Evolutionary conservation across 768 basidiomycete genomes (phyloP).

Genomic region (Stropharia rugosoannulata): DNA sequence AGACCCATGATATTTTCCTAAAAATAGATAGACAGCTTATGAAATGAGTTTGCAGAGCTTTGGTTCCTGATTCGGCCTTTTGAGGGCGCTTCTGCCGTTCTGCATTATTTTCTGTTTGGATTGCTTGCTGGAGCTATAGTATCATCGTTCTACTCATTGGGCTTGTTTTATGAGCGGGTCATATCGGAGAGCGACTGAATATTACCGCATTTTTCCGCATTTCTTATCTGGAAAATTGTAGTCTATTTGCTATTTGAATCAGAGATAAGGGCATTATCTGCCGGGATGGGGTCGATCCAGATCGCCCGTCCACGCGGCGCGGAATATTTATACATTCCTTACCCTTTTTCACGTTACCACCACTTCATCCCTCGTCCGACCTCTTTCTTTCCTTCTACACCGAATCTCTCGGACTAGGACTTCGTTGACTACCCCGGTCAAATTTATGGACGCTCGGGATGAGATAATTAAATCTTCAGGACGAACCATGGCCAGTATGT

Average conservation of each 20-base stretch:
- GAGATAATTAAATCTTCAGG: slow-evolving; percentile 7
- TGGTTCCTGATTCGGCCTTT: not conserved
- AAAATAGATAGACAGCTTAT: not conserved
- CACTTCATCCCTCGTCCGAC: not conserved
- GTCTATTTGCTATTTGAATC: not conserved
- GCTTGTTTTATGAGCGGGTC: not conserved
- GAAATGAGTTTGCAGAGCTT: not conserved
- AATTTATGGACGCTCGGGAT: slow-evolving; percentile 16
- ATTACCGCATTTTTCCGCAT: not conserved
- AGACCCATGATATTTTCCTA: not conserved
- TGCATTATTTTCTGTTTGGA: too few species aligned
- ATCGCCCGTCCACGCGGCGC: not conserved
- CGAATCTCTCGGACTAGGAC: not conserved
- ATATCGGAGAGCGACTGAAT: not conserved
- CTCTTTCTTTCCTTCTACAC: not conserved
- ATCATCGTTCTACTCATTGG: too few species aligned
- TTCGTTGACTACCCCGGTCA: not conserved
- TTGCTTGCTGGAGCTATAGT: too few species aligned
- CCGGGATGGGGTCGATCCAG: slow-evolving; percentile 1
- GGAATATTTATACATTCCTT: slow-evolving; percentile 3
- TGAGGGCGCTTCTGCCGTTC: not conserved
- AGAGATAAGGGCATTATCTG: slow-evolving; percentile 2
- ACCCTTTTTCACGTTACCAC: not conserved
- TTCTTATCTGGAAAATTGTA: not conserved
- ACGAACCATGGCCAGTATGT: slow-evolving; percentile 8